phyloP scores from a whole-genome alignment of 148 eudicot genomes.

The Salicornia ramosissima region DNA sequence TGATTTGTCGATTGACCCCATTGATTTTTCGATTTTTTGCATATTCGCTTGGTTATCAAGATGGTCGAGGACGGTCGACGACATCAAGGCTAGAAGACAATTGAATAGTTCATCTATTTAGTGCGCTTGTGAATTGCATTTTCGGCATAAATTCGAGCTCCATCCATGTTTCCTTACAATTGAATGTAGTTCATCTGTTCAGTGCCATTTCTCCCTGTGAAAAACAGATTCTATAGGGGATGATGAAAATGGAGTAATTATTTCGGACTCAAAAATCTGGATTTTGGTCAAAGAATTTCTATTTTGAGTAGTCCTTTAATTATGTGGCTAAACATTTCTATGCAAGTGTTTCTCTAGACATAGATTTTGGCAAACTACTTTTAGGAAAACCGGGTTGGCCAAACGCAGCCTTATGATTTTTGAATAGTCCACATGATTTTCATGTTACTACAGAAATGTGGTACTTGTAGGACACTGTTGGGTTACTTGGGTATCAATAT shows the following conservation, averaged over 20 bases:
- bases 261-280: too few species aligned
- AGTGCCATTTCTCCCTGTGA: too few species aligned
- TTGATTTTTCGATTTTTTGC: constrained; percentile 24
- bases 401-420: constrained; percentile 1
- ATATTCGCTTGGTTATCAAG: constrained; percentile 34
- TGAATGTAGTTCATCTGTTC: too few species aligned
- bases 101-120: constrained; percentile 32
- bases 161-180: constrained; percentile 34
- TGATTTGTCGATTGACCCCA: constrained; percentile 30
- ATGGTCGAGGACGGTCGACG: constrained; percentile 13
- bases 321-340: too few species aligned
- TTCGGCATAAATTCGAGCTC: constrained; percentile 34
- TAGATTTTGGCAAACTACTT: too few species aligned
- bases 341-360: too few species aligned
- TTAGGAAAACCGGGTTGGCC: too few species aligned
- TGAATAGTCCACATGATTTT: neutral
- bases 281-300: too few species aligned
- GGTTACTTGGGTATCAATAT: neutral
- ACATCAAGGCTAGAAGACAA: constrained; percentile 26
- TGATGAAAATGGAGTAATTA: too few species aligned
- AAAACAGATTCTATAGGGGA: too few species aligned
- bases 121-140: constrained; percentile 35
- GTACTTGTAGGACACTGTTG: neutral
- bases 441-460: neutral
- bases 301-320: too few species aligned